Evolutionary conservation across 2,329 filamentous ascomycete genomes (phyloP), one percentile per base, ranked within the genome.

Genomic region (Westerdykella sp.): DNA sequence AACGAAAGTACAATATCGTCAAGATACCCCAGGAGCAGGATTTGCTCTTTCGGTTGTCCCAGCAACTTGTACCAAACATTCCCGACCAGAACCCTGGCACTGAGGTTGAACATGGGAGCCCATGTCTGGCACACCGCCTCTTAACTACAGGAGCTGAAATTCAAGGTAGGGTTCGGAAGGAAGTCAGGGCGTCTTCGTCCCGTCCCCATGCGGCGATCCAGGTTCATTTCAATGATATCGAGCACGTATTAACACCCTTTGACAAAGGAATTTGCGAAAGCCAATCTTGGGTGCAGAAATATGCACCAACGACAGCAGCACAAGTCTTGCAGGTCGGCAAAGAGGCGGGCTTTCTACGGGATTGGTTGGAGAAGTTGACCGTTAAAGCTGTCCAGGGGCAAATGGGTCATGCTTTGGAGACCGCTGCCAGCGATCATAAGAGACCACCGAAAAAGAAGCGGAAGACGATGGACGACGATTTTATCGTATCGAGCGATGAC

Each of bases 241-340:
- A 73, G 36, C 74, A 72, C 1, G 74, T 74, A 0, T 72, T 90
- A 11, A 90, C 86, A 4, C 82, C 90, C 0, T 96, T 90, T 57
- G 93, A 98, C 62, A 77, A 71, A 48, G 85, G 83, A 7, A 77
- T 76, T 39, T 95, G 85, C 54, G 91, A 97, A 59, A 73, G 72
- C 2, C 68, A 76, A 22, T 68, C 80, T 7, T 98, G 93, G 93
- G 65, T 75, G 2, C 83, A 91, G 34, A 96, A 97, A 58, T 95
- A 97, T 67, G 80, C 85, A 0, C 93, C 93, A 0, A 68, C 65
- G 21, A 72, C 69, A 30, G 81, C 87, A 2, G 71, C 72, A 4
- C 81, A 91, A 45, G 82, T 97, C 1, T 72, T 98, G 10, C 90
- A 96, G 57, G 64, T 72, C 13, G 84, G 85, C 2, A 77, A 73